phyloP scores from a whole-genome alignment of 176 grass and related monocot species.

The Hsuehochloa calcarea region DNA sequence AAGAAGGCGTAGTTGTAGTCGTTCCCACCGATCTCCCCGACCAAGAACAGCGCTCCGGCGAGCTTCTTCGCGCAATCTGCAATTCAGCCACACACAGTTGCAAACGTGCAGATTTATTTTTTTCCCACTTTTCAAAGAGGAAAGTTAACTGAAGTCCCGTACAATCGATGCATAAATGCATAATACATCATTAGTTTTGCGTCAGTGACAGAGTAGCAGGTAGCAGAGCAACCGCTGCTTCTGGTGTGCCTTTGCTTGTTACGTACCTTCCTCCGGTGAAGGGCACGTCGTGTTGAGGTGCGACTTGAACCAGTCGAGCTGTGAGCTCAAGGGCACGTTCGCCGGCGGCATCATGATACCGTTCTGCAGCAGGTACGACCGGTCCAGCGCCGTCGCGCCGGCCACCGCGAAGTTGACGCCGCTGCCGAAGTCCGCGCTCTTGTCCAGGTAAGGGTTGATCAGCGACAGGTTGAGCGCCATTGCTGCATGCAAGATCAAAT shows the following conservation, averaged over 20 bases:
- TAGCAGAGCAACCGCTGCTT: background rate
- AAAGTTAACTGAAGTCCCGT: no score
- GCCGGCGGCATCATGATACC: conserved; percentile 46
- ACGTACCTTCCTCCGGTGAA: conserved; percentile 37
- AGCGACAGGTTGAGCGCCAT: conserved; percentile 68
- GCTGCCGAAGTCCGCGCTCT: conserved; percentile 50
- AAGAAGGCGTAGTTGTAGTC: conserved; percentile 95
- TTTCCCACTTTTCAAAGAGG: background rate
- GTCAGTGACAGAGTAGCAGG: background rate
- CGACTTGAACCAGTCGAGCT: conserved; percentile 77
- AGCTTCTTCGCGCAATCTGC: conserved; percentile 61
- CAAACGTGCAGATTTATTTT: background rate
- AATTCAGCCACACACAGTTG: background rate
- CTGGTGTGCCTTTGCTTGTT: background rate
- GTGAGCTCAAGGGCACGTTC: conserved; percentile 59
- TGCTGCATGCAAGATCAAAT: conserved; percentile 24
- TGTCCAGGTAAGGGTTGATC: conserved; percentile 76
- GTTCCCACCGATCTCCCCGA: conserved; percentile 94
- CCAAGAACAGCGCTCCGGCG: conserved; percentile 61
- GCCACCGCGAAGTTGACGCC: conserved; percentile 80
- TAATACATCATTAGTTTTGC: no score
- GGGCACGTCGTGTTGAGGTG: conserved; percentile 73
- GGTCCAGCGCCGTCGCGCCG: conserved; percentile 75
- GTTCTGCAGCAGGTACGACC: conserved; percentile 36
- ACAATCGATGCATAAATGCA: no score